A percentile compares a stretch with the other conserved stretches of the same genome.
phyloP scores from a whole-genome alignment of 805 yeast species.

The Spathaspora passalidarum region DNA sequence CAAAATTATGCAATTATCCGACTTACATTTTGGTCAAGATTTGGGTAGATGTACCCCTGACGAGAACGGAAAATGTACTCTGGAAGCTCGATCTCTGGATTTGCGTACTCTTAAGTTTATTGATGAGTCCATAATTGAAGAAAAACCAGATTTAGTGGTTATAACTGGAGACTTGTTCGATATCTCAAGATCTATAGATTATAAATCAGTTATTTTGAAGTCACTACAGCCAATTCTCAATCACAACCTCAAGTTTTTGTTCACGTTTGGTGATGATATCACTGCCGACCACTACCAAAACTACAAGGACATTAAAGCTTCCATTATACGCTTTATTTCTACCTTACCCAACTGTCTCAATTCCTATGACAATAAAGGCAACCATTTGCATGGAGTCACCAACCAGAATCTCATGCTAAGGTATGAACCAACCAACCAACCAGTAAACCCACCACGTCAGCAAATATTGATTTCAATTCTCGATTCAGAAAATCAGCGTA shows the following conservation, averaged over 20 bases:
- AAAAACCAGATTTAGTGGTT: constrained; percentile 33
- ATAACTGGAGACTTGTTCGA: constrained; percentile 42
- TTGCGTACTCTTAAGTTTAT: constrained; percentile 29
- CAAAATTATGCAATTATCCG: constrained; percentile 37
- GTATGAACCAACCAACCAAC: constrained; percentile 36
- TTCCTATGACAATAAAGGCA: constrained; percentile 8
- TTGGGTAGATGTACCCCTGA: constrained; percentile 21
- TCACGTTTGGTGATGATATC: constrained; percentile 39
- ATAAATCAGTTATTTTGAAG: constrained; percentile 28
- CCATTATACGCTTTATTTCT: constrained; percentile 25
- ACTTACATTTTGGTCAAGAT: constrained; percentile 36
- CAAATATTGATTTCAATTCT: constrained; percentile 30
- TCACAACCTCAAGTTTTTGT: constrained; percentile 28
- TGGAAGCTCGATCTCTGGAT: constrained; percentile 20
- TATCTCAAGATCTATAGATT: constrained; percentile 19
- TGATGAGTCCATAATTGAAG: constrained; percentile 20
- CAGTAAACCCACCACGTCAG: constrained; percentile 19
- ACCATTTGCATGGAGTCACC: constrained; percentile 31
- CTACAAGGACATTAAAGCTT: constrained; percentile 1
- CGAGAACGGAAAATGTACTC: constrained; percentile 7
- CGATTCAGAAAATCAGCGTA: constrained; percentile 27
- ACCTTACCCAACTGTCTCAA: constrained; percentile 38
- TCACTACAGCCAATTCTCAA: constrained; percentile 31
- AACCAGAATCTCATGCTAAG: constrained; percentile 26
- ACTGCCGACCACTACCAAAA: not conserved